Evolutionary conservation across 2,329 filamentous ascomycete genomes (phyloP), one percentile per base, ranked within the genome.

Genomic region (Diaporthe vaccinii): DNA sequence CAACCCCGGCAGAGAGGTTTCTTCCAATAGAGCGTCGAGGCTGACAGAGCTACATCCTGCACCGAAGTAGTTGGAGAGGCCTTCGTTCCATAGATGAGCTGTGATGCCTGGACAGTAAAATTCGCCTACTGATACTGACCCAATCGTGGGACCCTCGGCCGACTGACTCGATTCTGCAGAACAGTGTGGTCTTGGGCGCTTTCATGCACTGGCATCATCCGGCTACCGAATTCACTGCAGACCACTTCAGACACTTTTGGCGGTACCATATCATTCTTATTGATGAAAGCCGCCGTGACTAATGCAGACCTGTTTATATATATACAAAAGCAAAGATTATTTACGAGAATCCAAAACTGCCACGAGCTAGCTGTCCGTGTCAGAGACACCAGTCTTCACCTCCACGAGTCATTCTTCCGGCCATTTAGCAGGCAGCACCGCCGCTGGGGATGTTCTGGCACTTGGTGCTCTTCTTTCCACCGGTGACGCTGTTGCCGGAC

Each of bases 401-500:
- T 36, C 46, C 8, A 10, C 3, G 2, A 36, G 3, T 39, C 62
- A 3, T 53, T 31, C 5, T 20, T 8, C 12, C 15, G 15, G 3
- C 7, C 22, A 15, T 53, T 59, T 72, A 72, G 68, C 68, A 72
- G 20, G 68, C 36, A 31, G 55, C 68, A 14, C 71, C 71, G n/a
- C 46, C 73, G 62, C 76, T 76, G 34, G 76, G 76, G 17, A 76
- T 72, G 28, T 75, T 75, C 55, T 76, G 46, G 44, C 77, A 78
- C 34, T 68, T 73, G 51, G 74, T 68, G 36, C 81, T 81, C 34
- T 51, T 72, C 44, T 62, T 76, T 71, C 90, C 90, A 59, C 90
- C 90, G 34, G 87, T 89, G 39, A 91, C 83, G 57, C 76, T 80
- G 76, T 89, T 86, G 62, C 82, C 84, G 28, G 80, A 84, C 88